Evolutionary conservation across 768 basidiomycete species (phyloP), one percentile per base, ranked within the genome.

Genomic region (Hydnomerulius pinastri): DNA sequence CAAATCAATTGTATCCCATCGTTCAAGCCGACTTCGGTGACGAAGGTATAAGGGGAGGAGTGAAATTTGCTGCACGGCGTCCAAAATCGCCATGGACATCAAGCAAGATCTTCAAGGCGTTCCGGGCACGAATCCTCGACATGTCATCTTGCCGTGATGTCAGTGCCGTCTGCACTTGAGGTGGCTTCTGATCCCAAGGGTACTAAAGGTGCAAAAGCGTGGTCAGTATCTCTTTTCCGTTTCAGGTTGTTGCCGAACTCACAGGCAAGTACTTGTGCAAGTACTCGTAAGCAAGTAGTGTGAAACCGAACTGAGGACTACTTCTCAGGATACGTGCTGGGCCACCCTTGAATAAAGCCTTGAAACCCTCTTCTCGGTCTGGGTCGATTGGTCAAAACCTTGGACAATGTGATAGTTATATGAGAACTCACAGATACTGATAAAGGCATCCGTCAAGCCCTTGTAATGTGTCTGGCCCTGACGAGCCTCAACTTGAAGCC

Each of bases 221-320:
- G 11, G 8, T 60, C 27, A 59, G 58, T 11, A 27, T 37, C 44
- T 38, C 6, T n/a, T n/a, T n/a, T n/a, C n/a, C n/a, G n/a, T n/a
- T n/a, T n/a, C n/a, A n/a, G n/a, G n/a, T n/a, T n/a, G 29, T 32
- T 17, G 21, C 17, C 4, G 4, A 30, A 54, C 68, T 64, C 54
- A 69, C 68, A 6, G 67, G 67, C 56, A 72, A 43, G 56, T 63
- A 65, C 71, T 79, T 81, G 58, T 87, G 84, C 50, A 87, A 72
- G 61, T 85, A 82, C 63, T 87, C 86, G 64, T 87, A 87, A 44
- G 81, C 89, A 57, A 94, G 83, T 15, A 95, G 75, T 12, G 92
- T 95, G 64, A 95, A 97, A 43, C 92, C 95, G 67, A 99, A 98
- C 67, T 98, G 90, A 54, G 89, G 87, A 64, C 92, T 93, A 71